Percentiles rank a stretch among this genome's conserved stretches.
phyloP scores from a whole-genome alignment of 2,329 filamentous ascomycete species.

The Diplocarpon rosae region DNA sequence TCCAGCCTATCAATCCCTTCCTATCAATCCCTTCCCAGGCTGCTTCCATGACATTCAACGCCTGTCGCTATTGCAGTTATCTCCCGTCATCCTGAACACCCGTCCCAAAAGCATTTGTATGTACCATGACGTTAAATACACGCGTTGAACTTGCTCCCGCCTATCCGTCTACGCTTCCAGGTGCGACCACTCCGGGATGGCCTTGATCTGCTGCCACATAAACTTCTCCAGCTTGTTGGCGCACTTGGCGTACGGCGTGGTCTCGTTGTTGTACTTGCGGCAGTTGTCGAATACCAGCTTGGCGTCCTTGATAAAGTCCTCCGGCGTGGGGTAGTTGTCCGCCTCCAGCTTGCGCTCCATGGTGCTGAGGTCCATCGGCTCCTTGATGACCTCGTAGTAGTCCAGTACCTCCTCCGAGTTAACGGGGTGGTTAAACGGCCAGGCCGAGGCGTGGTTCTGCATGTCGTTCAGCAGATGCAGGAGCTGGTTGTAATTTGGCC shows the following conservation, averaged over 20 bases:
- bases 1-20: too few relatives aligned
- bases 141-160: too few relatives aligned
- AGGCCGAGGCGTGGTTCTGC: constrained; percentile 85
- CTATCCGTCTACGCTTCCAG: constrained; percentile 24
- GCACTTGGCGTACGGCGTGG: constrained; percentile 86
- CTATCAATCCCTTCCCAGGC: too few relatives aligned
- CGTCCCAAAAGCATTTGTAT: too few relatives aligned
- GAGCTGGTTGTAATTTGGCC: constrained; percentile 91
- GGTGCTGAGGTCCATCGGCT: constrained; percentile 91
- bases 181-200: constrained; percentile 81
- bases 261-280: constrained; percentile 92
- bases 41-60: too few relatives aligned
- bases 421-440: constrained; percentile 91
- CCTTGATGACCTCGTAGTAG: constrained; percentile 96
- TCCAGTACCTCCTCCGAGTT: constrained; percentile 95
- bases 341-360: constrained; percentile 95
- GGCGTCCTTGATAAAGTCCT: constrained; percentile 86
- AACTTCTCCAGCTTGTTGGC: constrained; percentile 88
- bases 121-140: too few relatives aligned
- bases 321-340: constrained; percentile 80
- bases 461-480: constrained; percentile 88
- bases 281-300: constrained; percentile 91
- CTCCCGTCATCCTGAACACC: too few relatives aligned
- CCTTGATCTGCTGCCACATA: constrained; percentile 89
- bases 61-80: too few relatives aligned